These are phyloP conservation scores for Diaporthe amygdali DNA, from an alignment of 2,329 filamentous ascomycete genomes.

Conservation along the genomic window DNA sequence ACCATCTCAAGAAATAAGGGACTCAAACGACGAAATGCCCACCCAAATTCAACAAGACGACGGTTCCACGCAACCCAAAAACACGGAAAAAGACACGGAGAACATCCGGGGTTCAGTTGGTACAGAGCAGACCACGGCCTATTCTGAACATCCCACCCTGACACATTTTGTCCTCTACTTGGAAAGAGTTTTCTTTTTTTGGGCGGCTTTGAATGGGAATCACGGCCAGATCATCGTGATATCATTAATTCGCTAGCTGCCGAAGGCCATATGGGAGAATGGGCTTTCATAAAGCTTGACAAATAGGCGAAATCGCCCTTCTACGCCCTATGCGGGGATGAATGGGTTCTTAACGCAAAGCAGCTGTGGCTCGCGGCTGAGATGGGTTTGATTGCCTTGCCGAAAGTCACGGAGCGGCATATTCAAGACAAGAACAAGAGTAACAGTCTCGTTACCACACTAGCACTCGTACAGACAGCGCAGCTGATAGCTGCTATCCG, in stretches of 20 bases:
- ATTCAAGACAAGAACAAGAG: neutral
- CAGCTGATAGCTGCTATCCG: neutral
- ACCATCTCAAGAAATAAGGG: no score
- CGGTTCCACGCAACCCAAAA: no score
- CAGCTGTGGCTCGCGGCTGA: neutral
- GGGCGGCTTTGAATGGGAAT: neutral
- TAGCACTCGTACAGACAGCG: neutral
- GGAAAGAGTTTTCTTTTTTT: neutral
- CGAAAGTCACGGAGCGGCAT: neutral
- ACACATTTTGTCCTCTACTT: neutral
- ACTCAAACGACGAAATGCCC: no score
- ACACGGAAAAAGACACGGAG: no score
- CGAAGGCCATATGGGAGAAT: neutral
- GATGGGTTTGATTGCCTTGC: neutral
- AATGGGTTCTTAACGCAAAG: neutral
- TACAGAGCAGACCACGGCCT: neutral
- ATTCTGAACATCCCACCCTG: neutral
- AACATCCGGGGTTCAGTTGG: no score
- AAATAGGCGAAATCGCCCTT: neutral
- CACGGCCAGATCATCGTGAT: neutral
- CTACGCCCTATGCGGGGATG: neutral
- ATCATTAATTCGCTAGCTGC: neutral
- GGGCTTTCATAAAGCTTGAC: neutral
- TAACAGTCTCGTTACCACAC: neutral
- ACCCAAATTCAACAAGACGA: no score